Evolutionary conservation across 352 stramenopile genomes (phyloP).

Genomic region (Pythium rhizo-oryzae): DNA sequence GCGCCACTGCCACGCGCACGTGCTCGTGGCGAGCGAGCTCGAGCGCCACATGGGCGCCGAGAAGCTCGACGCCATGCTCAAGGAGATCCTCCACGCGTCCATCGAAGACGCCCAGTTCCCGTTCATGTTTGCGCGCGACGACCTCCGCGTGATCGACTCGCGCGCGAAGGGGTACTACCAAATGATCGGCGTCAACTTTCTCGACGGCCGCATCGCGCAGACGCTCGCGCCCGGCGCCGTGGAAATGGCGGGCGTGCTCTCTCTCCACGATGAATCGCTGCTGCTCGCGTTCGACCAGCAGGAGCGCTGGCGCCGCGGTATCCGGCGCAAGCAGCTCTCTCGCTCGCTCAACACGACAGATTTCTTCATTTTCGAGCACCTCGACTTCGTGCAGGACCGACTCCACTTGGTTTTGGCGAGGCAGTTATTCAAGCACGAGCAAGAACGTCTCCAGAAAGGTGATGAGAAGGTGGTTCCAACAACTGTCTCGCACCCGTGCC

Average conservation of each 20-base stretch:
- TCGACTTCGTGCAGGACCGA: constrained; percentile 39
- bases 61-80: constrained; percentile 32
- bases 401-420: constrained; percentile 23
- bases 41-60: constrained; percentile 25
- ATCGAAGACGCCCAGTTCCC: constrained; percentile 62
- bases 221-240: constrained; percentile 54
- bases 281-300: constrained; percentile 65
- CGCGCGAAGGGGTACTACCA: constrained; percentile 57
- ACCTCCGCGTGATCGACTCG: constrained; percentile 45
- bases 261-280: constrained; percentile 44
- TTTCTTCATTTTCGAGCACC: constrained; percentile 62
- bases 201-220: constrained; percentile 46
- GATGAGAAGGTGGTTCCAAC: constrained; percentile 4
- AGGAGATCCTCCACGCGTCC: constrained; percentile 39
- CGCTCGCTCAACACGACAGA: constrained; percentile 66
- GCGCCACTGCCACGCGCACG: constrained; percentile 49
- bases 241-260: constrained; percentile 60
- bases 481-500: constrained; percentile 52
- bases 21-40: constrained; percentile 39
- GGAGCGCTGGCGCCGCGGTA: constrained; percentile 68
- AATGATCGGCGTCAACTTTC: constrained; percentile 62
- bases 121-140: constrained; percentile 53
- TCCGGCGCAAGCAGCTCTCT: constrained; percentile 58
- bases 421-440: constrained; percentile 39
- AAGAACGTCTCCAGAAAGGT: constrained; percentile 12